Conservation (phyloP, 2,329 filamentous ascomycete species). For the Teratosphaeria gauchensis region DNA sequence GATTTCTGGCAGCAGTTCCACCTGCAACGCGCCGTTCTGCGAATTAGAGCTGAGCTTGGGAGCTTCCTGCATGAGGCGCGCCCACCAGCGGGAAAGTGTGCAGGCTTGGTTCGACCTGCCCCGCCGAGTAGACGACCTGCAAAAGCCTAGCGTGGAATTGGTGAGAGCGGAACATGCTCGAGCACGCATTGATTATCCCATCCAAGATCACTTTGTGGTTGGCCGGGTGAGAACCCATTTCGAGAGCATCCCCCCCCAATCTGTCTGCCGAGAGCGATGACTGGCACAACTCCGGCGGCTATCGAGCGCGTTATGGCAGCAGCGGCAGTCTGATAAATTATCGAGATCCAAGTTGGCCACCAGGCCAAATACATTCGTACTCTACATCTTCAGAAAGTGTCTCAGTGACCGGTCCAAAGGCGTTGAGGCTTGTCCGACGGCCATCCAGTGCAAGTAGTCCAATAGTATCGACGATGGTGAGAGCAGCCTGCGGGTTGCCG, state of each 20-base stretch:
- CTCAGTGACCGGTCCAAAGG: background rate
- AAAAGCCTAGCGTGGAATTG: background rate
- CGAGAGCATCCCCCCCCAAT: background rate
- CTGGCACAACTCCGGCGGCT: background rate
- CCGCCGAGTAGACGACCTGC: background rate
- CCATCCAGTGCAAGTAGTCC: background rate
- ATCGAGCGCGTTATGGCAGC: background rate
- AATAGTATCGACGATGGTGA: background rate
- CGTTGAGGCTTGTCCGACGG: background rate
- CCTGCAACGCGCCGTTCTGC: background rate
- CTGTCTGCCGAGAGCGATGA: background rate
- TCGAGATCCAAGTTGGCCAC: background rate
- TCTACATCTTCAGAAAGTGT: background rate
- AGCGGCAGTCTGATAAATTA: background rate
- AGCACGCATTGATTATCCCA: background rate
- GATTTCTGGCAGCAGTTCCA: background rate
- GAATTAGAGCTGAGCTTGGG: background rate
- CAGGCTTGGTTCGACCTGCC: background rate
- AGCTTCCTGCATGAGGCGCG: background rate
- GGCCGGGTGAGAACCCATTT: background rate
- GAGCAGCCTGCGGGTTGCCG: background rate
- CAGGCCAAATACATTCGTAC: background rate
- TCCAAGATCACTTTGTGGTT: background rate
- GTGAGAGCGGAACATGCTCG: background rate
- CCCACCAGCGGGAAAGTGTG: background rate